Percentiles rank a stretch among this genome's conserved stretches.
phyloP scores from a whole-genome alignment of 2,329 filamentous ascomycete genomes.

The Didymella glomerata region DNA sequence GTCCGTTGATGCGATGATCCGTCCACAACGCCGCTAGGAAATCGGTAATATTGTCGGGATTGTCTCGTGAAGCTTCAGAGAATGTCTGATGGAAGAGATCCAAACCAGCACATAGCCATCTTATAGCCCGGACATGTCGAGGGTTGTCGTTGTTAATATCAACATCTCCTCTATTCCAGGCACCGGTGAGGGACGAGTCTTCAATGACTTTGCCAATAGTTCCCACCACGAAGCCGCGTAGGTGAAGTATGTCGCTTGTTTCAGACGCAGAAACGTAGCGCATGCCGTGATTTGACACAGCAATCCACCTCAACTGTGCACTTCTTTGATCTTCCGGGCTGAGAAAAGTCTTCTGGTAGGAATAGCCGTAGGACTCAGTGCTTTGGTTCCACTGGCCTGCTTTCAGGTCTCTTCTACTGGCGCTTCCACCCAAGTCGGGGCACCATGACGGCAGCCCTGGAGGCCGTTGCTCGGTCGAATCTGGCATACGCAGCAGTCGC shows the following conservation, averaged over 20 bases:
- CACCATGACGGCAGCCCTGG: conserved; percentile 13
- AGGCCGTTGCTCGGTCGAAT: neutral
- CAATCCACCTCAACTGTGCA: neutral
- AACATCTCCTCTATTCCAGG: neutral
- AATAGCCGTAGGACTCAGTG: neutral
- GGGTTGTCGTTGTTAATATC: neutral
- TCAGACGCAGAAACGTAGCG: neutral
- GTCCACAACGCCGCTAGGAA: conserved; percentile 7
- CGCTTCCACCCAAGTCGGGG: conserved; percentile 1
- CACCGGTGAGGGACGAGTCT: neutral
- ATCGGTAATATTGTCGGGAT: neutral
- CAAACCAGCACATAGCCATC: neutral
- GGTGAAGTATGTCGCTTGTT: neutral
- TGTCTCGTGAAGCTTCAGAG: neutral
- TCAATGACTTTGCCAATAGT: neutral
- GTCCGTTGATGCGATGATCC: neutral
- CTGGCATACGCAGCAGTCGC: neutral
- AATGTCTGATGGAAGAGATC: neutral
- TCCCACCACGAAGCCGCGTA: neutral
- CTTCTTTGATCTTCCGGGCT: neutral
- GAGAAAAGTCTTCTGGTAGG: neutral
- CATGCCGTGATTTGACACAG: neutral
- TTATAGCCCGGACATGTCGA: neutral
- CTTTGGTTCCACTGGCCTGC: no score
- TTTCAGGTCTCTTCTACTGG: neutral